These are phyloP conservation scores for Carpinus fangiana DNA, from an alignment of 306 rosid species.

Conservation along the genomic window DNA sequence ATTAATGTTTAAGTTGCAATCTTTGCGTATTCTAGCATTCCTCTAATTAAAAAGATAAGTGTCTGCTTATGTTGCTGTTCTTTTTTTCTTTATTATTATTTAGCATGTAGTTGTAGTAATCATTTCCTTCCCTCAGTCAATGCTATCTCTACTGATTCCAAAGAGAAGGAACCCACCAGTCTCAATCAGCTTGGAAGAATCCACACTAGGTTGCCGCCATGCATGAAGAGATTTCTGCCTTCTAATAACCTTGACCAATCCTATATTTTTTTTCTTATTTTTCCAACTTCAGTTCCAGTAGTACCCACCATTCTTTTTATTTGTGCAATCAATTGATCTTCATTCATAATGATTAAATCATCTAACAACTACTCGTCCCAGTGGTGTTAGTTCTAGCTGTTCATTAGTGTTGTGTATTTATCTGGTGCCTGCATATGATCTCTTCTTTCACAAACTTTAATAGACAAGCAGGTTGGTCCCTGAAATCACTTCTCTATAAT, in stretches of 20 bases:
- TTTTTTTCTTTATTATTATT: background rate
- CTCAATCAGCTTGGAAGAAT: background rate
- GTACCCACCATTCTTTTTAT: background rate
- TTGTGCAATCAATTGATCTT: background rate
- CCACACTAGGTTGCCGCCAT: background rate
- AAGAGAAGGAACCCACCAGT: too few species aligned
- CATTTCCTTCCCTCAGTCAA: too few species aligned
- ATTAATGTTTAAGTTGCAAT: background rate
- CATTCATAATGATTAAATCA: background rate
- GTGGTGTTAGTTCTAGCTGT: background rate
- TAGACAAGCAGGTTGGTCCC: background rate
- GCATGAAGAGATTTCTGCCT: background rate
- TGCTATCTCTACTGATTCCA: too few species aligned
- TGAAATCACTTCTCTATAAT: background rate
- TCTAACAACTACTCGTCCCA: background rate
- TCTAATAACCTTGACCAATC: background rate
- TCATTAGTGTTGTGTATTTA: background rate
- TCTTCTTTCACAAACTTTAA: background rate
- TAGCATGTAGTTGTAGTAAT: too few species aligned
- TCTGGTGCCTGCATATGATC: background rate
- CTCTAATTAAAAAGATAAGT: constrained; percentile 3
- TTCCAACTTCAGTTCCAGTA: background rate
- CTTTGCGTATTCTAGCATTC: background rate
- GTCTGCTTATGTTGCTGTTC: background rate
- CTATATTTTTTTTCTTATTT: background rate